A percentile compares a stretch with the other conserved stretches of the same genome.
These are phyloP conservation scores for Candida khao-thaluensis DNA, from an alignment of 805 yeast species.

Conservation along the genomic window DNA sequence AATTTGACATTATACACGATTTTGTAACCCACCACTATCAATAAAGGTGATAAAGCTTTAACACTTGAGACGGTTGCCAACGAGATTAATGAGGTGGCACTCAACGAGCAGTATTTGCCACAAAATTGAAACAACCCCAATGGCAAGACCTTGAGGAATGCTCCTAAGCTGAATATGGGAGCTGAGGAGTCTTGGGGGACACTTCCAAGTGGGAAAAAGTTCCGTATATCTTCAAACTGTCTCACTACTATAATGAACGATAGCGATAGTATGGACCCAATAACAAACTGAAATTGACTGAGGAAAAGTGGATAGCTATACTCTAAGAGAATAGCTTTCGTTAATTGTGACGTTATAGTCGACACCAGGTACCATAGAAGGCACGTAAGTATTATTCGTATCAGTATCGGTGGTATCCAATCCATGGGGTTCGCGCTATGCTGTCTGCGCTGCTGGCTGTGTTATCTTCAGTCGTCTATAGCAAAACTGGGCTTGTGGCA, in stretches of 20 bases:
- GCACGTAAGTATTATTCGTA: slow-evolving; percentile 44
- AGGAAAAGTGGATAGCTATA: slow-evolving; percentile 63
- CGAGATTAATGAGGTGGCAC: slow-evolving; percentile 64
- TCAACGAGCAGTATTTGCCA: slow-evolving; percentile 61
- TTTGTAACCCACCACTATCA: slow-evolving; percentile 58
- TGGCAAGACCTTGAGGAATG: slow-evolving; percentile 53
- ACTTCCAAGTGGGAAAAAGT: slow-evolving; percentile 52
- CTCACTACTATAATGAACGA: slow-evolving; percentile 36
- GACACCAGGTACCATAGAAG: slow-evolving; percentile 61
- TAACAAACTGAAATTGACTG: slow-evolving; percentile 62
- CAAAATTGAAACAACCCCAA: slow-evolving; percentile 64
- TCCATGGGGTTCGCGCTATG: background rate
- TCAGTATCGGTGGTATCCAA: slow-evolving; percentile 32
- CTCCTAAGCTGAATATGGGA: slow-evolving; percentile 26
- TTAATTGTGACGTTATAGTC: slow-evolving; percentile 62
- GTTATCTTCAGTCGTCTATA: no score
- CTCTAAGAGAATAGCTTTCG: slow-evolving; percentile 52
- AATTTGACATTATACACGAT: slow-evolving; percentile 49
- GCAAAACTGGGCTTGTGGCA: no score
- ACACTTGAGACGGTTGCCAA: slow-evolving; percentile 70
- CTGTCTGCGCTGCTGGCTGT: no score
- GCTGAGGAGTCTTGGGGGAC: slow-evolving; percentile 41
- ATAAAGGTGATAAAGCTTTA: slow-evolving; percentile 64
- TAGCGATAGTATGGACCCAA: slow-evolving; percentile 46
- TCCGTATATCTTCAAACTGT: slow-evolving; percentile 26